Conservation (phyloP, 441 rosid genomes). For the Theobroma grandiflorum region DNA sequence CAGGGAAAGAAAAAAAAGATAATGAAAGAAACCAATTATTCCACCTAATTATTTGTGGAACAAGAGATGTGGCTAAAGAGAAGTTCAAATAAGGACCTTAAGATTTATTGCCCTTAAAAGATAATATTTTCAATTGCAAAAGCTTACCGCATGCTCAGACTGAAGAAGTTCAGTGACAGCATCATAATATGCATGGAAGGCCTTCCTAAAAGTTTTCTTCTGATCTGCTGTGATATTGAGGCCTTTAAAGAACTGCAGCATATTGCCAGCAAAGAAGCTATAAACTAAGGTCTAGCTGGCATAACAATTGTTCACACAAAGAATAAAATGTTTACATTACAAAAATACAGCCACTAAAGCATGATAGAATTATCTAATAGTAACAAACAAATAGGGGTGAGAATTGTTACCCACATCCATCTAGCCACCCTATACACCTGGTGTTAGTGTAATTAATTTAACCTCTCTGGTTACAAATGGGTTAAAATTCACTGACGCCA, state of each 20-base stretch:
- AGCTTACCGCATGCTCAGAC: slow-evolving; percentile 58
- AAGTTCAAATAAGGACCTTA: not conserved
- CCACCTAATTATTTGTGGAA: not conserved
- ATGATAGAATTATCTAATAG: slow-evolving; percentile 19
- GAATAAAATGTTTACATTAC: not conserved
- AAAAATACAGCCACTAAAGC: slow-evolving; percentile 9
- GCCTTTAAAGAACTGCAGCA: slow-evolving; percentile 80
- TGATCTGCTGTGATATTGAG: slow-evolving; percentile 84
- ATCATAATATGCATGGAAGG: slow-evolving; percentile 81
- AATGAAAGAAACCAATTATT: slow-evolving; percentile 22
- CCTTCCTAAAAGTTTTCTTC: slow-evolving; percentile 83
- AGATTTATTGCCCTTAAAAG: not conserved
- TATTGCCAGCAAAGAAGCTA: slow-evolving; percentile 43
- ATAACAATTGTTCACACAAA: not conserved
- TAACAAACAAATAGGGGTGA: not conserved
- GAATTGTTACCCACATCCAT: not conserved
- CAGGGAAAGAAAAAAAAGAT: slow-evolving; percentile 24
- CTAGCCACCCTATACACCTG: not conserved
- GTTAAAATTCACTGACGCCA: not conserved
- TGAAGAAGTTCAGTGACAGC: slow-evolving; percentile 69
- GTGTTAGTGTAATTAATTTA: not conserved
- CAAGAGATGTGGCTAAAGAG: not conserved
- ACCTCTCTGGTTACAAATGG: not conserved
- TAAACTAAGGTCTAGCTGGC: slow-evolving; percentile 24
- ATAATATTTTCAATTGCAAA: slow-evolving; percentile 11